Percentiles rank a stretch among this genome's conserved stretches.
Evolutionary conservation across 2,329 filamentous ascomycete species (phyloP).

Genomic region (Aspergillus quadricinctus): DNA sequence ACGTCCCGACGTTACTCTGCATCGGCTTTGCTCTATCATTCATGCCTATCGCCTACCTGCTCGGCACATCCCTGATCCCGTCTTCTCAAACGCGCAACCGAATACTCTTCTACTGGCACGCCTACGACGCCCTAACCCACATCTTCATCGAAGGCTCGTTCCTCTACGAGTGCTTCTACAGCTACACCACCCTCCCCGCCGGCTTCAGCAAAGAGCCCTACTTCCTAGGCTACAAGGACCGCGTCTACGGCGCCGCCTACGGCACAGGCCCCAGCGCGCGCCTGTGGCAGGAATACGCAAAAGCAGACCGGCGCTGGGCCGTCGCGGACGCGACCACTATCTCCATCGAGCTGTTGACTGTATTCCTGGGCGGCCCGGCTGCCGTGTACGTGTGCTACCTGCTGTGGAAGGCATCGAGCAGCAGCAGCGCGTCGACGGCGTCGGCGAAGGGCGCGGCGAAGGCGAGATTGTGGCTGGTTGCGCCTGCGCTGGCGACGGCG

Average conservation of each 20-base stretch:
- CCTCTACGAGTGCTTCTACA: slow-evolving; percentile 91
- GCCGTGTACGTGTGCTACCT: slow-evolving; percentile 55
- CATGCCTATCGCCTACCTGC: slow-evolving; percentile 50
- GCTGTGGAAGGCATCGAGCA: slow-evolving; percentile 33
- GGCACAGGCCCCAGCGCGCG: slow-evolving; percentile 50
- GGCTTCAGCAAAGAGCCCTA: slow-evolving; percentile 32
- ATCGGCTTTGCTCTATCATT: slow-evolving; percentile 52
- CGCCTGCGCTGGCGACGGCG: slow-evolving; percentile 55
- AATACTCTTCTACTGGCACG: slow-evolving; percentile 88
- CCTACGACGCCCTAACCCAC: slow-evolving; percentile 89
- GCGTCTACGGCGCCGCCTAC: slow-evolving; percentile 58
- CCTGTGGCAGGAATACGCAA: slow-evolving; percentile 64
- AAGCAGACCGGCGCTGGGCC: slow-evolving; percentile 59
- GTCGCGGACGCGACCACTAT: slow-evolving; percentile 56
- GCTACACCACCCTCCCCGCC: slow-evolving; percentile 46
- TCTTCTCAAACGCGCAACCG: slow-evolving; percentile 55
- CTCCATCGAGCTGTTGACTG: slow-evolving; percentile 58
- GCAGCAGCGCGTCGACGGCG: slow-evolving; percentile 3
- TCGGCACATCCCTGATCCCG: slow-evolving; percentile 50
- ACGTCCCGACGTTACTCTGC: slow-evolving; percentile 49
- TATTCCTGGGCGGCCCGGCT: slow-evolving; percentile 55
- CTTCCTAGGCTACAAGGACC: slow-evolving; percentile 51
- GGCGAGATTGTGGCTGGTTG: slow-evolving; percentile 52
- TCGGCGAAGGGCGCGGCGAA: slow-evolving; percentile 23
- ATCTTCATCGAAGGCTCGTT: slow-evolving; percentile 86